Evolutionary conservation across 441 rosid genomes (phyloP).

Genomic region (Pelargonium citronellum): DNA sequence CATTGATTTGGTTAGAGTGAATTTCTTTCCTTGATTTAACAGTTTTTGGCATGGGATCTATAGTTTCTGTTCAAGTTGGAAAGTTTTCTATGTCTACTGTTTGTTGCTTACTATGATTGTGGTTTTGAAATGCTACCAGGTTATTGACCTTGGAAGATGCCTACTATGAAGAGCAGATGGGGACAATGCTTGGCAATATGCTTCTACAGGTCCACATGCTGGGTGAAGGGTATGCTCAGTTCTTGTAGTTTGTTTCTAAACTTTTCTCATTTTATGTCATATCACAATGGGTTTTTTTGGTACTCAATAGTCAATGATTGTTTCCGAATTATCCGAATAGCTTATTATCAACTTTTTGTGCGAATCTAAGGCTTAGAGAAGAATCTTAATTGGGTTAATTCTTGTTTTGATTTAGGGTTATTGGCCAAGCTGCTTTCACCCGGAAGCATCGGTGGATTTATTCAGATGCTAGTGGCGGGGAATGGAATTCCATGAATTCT

Average conservation of each 20-base stretch:
- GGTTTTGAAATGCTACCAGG: conserved; percentile 39
- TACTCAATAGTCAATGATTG: not conserved
- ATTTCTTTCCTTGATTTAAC: not conserved
- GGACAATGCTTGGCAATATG: conserved; percentile 40
- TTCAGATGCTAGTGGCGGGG: conserved; percentile 37
- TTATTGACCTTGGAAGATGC: conserved; percentile 67
- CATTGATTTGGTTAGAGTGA: too few species aligned
- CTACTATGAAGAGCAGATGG: conserved; percentile 51
- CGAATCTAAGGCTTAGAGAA: not conserved
- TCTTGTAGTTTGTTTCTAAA: not conserved
- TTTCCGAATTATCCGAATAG: too few species aligned
- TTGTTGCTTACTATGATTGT: conserved; percentile 17
- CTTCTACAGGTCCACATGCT: conserved; percentile 52
- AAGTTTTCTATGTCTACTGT: not conserved
- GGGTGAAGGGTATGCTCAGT: conserved; percentile 76
- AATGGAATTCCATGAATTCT: conserved; percentile 20
- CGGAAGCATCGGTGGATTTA: conserved; percentile 64
- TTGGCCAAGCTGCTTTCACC: conserved; percentile 69
- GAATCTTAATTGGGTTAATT: conserved; percentile 18
- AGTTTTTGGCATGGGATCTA: not conserved
- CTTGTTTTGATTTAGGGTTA: conserved; percentile 37
- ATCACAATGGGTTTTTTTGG: not conserved
- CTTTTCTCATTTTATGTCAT: not conserved
- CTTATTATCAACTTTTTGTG: not conserved
- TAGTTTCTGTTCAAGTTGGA: not conserved